Conservation (phyloP, 73 alveolate genomes). For the Durusdinium trenchii region DNA sequence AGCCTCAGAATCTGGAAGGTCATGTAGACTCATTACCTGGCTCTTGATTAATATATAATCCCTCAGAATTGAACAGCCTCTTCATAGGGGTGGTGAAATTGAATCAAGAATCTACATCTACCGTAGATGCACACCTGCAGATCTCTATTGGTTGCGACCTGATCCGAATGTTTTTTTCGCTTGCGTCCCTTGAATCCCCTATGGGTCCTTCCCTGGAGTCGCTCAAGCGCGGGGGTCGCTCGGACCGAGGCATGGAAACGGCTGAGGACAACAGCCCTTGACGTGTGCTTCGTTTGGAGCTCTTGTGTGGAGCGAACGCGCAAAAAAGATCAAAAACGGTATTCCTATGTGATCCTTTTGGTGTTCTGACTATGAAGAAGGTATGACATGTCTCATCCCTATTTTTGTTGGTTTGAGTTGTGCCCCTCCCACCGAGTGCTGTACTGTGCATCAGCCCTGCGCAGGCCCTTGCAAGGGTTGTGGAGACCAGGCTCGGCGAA, state of each 20-base stretch:
- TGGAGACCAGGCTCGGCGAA: conserved; percentile 44
- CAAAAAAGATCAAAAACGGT: too few species aligned
- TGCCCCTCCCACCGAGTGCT: neutral
- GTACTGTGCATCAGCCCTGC: neutral
- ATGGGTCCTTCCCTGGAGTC: too few species aligned
- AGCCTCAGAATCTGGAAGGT: too few species aligned
- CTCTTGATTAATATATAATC: too few species aligned
- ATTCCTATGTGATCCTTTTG: too few species aligned
- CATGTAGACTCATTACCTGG: too few species aligned
- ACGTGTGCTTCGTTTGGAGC: neutral
- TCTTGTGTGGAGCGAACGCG: conserved; percentile 4
- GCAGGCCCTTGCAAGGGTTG: conserved; percentile 63
- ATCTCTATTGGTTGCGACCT: neutral
- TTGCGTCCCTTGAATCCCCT: too few species aligned
- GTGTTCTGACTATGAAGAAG: too few species aligned
- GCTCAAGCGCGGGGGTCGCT: too few species aligned
- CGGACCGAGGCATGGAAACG: conserved; percentile 15
- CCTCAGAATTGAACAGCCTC: neutral
- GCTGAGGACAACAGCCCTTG: conserved; percentile 62
- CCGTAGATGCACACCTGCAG: neutral
- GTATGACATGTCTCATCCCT: too few species aligned
- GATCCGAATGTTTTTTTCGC: neutral
- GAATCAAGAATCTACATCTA: neutral
- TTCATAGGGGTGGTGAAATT: neutral
- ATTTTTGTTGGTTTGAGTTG: too few species aligned